Base-by-base conservation (phyloP, 306 rosid species). In the Astragalus glycyphyllos region DNA sequence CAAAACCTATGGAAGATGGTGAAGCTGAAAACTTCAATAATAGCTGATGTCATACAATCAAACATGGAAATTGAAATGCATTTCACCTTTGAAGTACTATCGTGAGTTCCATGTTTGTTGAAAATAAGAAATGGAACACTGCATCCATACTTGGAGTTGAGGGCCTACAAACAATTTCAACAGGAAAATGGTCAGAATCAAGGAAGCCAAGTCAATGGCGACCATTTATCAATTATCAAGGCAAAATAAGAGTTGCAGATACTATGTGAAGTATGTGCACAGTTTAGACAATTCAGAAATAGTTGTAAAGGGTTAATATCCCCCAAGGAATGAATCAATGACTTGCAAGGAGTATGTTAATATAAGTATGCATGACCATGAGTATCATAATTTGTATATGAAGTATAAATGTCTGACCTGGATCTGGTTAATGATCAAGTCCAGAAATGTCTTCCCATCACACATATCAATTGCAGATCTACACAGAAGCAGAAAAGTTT, bases 51-150 rank as follows among this genome's bases (percentile, higher is more conserved):
- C 29, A 77, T 17, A 55, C 47, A 45, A 70, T 57, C 34, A 46
- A 20, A 71, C 65, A 64, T 15, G 57, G 55, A 51, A 70, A 77
- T 57, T 61, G 23, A 58, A 81, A 62, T 17, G 29, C 29, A 77
- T 55, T 35, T 76, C 71, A 88, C 97, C 92, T 88, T 86, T 79
- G 29, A 11, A 0, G 79, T 84, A 73, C 78, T 77, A 51, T 84
- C 83, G 8, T 88, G 86, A 53, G 84, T 80, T 40, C 75, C 81
- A 47, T 50, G 65, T 55, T 87, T 40, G 79, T 86, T 73, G 68
- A 86, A 61, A 72, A 88, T 79, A 68, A 86, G 60, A 83, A 90
- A 66, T 11, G 95, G 97, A 75, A 88, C 82, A 11, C 56, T 82
- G 84, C 85, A 79, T 45, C 84, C 83, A 63, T 81, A 90, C 81